Evolutionary conservation across 2,329 filamentous ascomycete genomes (phyloP), one percentile per base, ranked within the genome.

Genomic region (Botrytis fragariae): DNA sequence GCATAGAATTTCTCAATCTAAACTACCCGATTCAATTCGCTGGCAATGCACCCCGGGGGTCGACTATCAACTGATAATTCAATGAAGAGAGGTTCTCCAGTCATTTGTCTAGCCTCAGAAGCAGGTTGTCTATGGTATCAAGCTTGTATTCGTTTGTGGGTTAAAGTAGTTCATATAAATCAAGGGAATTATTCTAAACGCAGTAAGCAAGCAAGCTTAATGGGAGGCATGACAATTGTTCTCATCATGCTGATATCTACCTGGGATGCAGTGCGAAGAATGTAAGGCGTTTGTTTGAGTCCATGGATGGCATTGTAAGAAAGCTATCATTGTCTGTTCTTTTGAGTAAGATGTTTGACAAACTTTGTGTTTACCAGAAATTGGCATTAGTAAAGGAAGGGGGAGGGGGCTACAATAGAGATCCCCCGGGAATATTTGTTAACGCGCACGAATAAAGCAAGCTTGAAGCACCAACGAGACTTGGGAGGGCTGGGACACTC

Each of bases 401-500:
- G 32, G 2, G 0, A 8, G 16, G 3, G 6, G 0, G 14, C 14
- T 1, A 54, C 2, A 54, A 8, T 8, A 2, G 3, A 54, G n/a
- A 14, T 3, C 16, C 16, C 1, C 51, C 7, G n/a, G 6, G 6
- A 12, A 54, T 16, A 54, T n/a, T 6, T 14, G 48, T n/a, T n/a
- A 6, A 14, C 25, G 48, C 12, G 25, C 25, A n/a, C 14, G 10
- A 51, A 54, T 29, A 25, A 29, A 54, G 0, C 51, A 29, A 54
- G n/a, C 51, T 29, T 54, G 51, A 29, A 29, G n/a, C 3, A 2
- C 14, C 25, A 54, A 29, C n/a, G 51, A n/a, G 5, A 16, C 51
- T 18, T n/a, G 9, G n/a, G 14, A 16, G 51, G 2, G 8, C 14
- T 16, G n/a, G 51, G 12, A 29, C 25, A 54, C 51, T 54, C 51